Evolutionary conservation across 805 yeast genomes (phyloP), one percentile per base, ranked within the genome.

Genomic region (Metschnikowia proteae): DNA sequence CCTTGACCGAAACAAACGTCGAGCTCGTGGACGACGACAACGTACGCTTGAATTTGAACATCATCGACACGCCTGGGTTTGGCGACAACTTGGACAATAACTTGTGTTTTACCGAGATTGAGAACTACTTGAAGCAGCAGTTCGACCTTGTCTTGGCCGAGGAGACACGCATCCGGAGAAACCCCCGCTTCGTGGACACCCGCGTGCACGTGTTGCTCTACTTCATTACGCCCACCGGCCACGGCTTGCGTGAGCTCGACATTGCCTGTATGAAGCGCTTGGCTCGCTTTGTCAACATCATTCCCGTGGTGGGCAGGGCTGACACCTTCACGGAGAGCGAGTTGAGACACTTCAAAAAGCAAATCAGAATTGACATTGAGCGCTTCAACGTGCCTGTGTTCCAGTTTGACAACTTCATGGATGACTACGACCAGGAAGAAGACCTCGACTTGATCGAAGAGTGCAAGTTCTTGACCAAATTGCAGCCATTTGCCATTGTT

Each of bases 141-240:
- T 86, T 86, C 61, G 91, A 85, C 62, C 71, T 77, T 48, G 89
- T 87, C 0, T 75, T 90, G 41, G 88, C 88, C 1, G 96, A 90
- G 64, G 97, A 90, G 65, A 86, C 94, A 1, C 76, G 92, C 54
- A 88, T 90, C 54, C 79, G 79, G 65, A 83, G 97, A 76, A 88
- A 88, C 63, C 96, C 96, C 26, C 74, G 88, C 54, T 83, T 85
- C 61, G 83, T 79, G 57, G 92, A 87, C 68, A 76, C 90, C 13
- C 74, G 94, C 58, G 88, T 86, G 37, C 94, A 86, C 61, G 82
- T 81, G 28, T 81, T 91, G 56, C 66, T 90, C 44, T 90, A 88
- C 70, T 84, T 90, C 60, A 79, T 90, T 47, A 81, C 83, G 48
- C 85, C 92, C 32, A 80, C 83, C 3, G 95, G 95, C 13, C 94